Evolutionary conservation across 2,329 filamentous ascomycete species (phyloP).

Genomic region (Calonectria hawksworthii): DNA sequence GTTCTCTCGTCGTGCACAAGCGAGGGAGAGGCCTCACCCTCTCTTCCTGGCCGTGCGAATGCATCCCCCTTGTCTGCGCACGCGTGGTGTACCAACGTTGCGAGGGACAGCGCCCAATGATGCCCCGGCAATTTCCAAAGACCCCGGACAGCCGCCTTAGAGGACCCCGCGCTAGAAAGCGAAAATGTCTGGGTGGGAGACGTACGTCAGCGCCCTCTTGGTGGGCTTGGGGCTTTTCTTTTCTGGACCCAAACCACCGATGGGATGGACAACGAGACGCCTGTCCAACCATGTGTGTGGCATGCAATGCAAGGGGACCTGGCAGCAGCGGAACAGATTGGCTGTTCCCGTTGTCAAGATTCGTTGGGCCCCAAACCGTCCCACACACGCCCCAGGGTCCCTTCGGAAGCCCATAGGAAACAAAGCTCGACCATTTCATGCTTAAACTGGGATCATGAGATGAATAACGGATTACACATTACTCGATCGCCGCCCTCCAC

Average conservation of each 20-base stretch:
- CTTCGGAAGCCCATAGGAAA: not conserved
- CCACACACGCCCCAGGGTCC: not conserved
- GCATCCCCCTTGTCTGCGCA: not conserved
- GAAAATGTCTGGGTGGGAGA: not conserved
- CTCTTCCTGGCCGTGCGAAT: not conserved
- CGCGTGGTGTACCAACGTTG: not conserved
- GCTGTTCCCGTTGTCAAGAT: not conserved
- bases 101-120: conserved; percentile 18
- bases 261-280: not conserved
- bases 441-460: conserved; percentile 15
- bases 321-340: not conserved
- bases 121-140: conserved; percentile 19
- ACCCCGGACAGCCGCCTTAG: conserved; percentile 7
- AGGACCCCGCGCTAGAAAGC: not conserved
- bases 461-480: conserved; percentile 14
- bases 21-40: conserved; percentile 18
- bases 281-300: not conserved
- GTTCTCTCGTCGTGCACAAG: not conserved
- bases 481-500: not conserved
- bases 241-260: not conserved
- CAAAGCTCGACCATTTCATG: conserved; percentile 16
- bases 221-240: too few relatives aligned
- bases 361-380: not conserved
- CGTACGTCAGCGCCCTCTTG: conserved; percentile 13
- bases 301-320: conserved; percentile 8